phyloP scores from a whole-genome alignment of 2,329 filamentous ascomycete species.

The Diaporthe velutina region DNA sequence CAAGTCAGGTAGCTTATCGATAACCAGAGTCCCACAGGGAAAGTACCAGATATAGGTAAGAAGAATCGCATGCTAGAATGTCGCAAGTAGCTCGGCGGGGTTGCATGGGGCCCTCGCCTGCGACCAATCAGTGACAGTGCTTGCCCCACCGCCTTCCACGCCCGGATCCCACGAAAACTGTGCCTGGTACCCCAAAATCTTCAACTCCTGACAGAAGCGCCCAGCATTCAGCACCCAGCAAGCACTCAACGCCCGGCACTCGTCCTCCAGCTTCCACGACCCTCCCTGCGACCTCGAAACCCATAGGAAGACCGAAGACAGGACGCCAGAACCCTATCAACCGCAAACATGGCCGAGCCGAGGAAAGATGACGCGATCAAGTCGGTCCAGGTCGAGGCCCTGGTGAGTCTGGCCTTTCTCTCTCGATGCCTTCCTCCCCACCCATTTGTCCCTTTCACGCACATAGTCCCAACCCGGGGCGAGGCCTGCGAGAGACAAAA shows the following conservation, averaged over 20 bases:
- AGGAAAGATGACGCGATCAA: conserved; percentile 79
- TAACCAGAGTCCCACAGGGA: neutral
- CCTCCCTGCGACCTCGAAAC: conserved; percentile 26
- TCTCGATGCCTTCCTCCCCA: neutral
- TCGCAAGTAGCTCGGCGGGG: conserved; percentile 8
- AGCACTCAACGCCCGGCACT: neutral
- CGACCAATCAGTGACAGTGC: conserved; percentile 13
- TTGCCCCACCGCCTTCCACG: conserved; percentile 32
- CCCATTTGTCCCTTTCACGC: conserved; percentile 43
- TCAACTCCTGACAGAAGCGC: conserved; percentile 17
- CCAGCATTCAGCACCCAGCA: neutral
- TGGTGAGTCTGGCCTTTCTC: conserved; percentile 71
- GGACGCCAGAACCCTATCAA: conserved; percentile 36
- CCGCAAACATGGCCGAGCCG: conserved; percentile 68
- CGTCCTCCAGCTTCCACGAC: conserved; percentile 6
- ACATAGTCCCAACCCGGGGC: conserved; percentile 43
- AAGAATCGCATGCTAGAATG: neutral
- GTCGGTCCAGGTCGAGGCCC: conserved; percentile 92
- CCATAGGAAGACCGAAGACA: neutral
- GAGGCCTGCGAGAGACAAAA: neutral
- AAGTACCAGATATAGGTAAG: neutral
- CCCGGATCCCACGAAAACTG: conserved; percentile 34
- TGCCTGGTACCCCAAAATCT: conserved; percentile 31
- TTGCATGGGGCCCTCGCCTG: neutral
- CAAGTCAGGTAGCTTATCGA: neutral